Evolutionary conservation across 257 asterid species (phyloP).

Genomic region (Cinchona pubescens): DNA sequence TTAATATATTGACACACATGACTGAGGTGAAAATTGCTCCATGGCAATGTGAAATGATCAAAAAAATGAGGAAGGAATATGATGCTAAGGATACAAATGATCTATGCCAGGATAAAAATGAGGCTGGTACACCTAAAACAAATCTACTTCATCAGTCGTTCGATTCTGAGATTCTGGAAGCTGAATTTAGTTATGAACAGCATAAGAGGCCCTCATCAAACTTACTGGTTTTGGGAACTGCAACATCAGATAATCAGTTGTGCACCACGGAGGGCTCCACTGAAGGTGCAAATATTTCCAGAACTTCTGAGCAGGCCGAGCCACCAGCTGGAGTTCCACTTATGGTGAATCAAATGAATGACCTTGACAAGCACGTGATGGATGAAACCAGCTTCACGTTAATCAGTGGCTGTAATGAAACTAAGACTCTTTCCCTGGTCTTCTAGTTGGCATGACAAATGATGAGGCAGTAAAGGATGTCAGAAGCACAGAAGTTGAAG

Average conservation of each 20-base stretch:
- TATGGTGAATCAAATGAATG: neutral
- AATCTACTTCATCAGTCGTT: slow-evolving; percentile 10
- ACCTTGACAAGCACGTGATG: neutral
- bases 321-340: neutral
- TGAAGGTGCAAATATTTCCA: neutral
- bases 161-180: slow-evolving; percentile 12
- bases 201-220: slow-evolving; percentile 6
- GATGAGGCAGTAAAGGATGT: slow-evolving; percentile 1
- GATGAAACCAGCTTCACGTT: neutral
- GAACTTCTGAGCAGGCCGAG: neutral
- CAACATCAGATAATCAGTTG: neutral
- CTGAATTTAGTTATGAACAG: slow-evolving; percentile 9
- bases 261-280: neutral
- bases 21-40: slow-evolving; percentile 37
- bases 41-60: slow-evolving; percentile 28
- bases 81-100: slow-evolving; percentile 24
- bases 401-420: neutral
- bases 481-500: neutral
- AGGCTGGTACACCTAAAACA: slow-evolving; percentile 16
- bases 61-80: slow-evolving; percentile 27
- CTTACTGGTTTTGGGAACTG: neutral
- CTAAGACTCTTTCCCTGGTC: neutral
- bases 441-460: neutral
- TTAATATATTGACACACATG: slow-evolving; percentile 71
- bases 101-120: slow-evolving; percentile 15